These are phyloP conservation scores for Platanthera zijinensis DNA, from an alignment of 106 monocot genomes.

Conservation along the genomic window DNA sequence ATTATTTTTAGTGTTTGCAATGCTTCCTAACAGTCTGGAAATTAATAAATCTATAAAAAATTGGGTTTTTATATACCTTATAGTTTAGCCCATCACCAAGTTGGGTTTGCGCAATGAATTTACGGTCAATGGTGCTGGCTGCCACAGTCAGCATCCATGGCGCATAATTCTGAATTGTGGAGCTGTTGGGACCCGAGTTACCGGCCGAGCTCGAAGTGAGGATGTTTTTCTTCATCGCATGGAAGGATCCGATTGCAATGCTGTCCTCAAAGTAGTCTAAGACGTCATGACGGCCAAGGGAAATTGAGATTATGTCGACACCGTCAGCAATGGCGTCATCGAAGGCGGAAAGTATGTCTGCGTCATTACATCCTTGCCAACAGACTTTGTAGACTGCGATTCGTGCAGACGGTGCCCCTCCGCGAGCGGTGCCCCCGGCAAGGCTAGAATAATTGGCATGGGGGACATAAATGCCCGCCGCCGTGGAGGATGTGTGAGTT, in stretches of 20 bases:
- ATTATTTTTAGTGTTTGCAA: too few species aligned
- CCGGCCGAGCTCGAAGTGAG: background rate
- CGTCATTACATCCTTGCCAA: too few species aligned
- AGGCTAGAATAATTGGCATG: too few species aligned
- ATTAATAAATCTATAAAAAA: background rate
- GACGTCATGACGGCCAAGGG: background rate
- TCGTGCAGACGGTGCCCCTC: too few species aligned
- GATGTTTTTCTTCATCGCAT: background rate
- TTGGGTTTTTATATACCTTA: background rate
- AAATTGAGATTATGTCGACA: too few species aligned
- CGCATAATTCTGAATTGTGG: background rate
- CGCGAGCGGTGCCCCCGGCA: too few species aligned
- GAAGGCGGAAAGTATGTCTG: too few species aligned
- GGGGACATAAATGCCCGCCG: too few species aligned
- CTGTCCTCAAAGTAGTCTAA: background rate
- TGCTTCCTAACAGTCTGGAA: background rate
- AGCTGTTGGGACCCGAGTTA: background rate
- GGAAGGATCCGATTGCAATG: too few species aligned
- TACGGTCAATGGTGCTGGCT: slow-evolving; percentile 21
- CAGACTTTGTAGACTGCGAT: too few species aligned
- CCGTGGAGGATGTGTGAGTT: too few species aligned
- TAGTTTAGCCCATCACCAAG: background rate
- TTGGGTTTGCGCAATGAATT: background rate
- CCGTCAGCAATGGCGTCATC: too few species aligned
- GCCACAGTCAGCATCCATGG: slow-evolving; percentile 29